Conservation (phyloP, 164 flowering plant species). For the Dillenia turbinata region DNA sequence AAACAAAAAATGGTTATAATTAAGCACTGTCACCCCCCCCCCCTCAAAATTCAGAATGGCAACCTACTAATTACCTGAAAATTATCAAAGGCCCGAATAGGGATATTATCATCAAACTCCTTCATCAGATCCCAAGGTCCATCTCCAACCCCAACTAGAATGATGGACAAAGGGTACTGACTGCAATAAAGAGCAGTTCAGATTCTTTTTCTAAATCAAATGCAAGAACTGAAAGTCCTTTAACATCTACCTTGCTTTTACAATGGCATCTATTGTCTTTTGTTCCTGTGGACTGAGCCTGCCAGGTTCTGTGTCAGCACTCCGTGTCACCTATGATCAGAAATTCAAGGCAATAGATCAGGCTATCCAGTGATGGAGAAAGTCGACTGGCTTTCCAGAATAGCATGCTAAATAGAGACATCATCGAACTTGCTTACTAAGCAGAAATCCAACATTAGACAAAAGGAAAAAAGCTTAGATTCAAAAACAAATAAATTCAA, state of each 20-base stretch:
- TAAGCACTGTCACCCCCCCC: too few species aligned
- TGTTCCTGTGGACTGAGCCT: conserved; percentile 43
- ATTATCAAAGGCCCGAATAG: conserved; percentile 43
- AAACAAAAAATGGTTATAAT: not conserved
- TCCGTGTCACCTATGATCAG: conserved; percentile 35
- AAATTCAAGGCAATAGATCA: too few species aligned
- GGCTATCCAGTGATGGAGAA: too few species aligned
- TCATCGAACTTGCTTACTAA: too few species aligned
- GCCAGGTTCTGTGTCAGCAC: conserved; percentile 31
- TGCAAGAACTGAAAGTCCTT: too few species aligned
- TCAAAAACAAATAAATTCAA: too few species aligned
- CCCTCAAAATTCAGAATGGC: not conserved
- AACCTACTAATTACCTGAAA: conserved; percentile 29
- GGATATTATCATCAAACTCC: conserved; percentile 49
- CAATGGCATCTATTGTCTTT: conserved; percentile 44
- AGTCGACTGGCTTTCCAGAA: too few species aligned
- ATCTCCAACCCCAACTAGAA: conserved; percentile 56
- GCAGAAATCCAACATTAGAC: too few species aligned
- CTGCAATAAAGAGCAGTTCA: conserved; percentile 21
- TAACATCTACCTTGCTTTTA: conserved; percentile 38
- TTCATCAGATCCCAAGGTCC: conserved; percentile 53
- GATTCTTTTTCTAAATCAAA: too few species aligned
- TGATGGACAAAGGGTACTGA: conserved; percentile 41
- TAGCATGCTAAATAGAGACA: too few species aligned
- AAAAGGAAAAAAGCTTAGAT: too few species aligned